Evolutionary conservation across 2,329 filamentous ascomycete genomes (phyloP).

Genomic region (Beauveria pseudobassiana): DNA sequence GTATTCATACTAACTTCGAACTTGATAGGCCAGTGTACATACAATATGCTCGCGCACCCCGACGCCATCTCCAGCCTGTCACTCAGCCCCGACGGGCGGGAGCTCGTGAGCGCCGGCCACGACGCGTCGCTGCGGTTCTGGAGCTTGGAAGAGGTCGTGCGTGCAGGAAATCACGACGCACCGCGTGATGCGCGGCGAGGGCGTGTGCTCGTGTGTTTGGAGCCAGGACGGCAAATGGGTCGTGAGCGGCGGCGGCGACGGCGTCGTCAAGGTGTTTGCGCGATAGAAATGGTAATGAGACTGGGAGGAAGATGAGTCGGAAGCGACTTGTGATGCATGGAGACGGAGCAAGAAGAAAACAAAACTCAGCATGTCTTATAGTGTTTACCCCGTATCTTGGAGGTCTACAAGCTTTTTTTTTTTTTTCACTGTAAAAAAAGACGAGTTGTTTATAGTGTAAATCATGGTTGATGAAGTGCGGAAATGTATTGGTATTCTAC

Average conservation of each 20-base stretch:
- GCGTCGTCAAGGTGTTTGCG: slow-evolving; percentile 87
- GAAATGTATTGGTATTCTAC: background rate
- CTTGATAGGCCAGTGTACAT: slow-evolving; percentile 88
- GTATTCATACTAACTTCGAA: slow-evolving; percentile 12
- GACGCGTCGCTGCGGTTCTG: slow-evolving; percentile 95
- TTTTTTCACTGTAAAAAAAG: slow-evolving; percentile 1
- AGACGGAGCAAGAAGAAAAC: background rate
- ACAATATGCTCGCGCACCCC: slow-evolving; percentile 95
- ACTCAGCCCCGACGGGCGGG: slow-evolving; percentile 84
- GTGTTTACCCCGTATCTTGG: background rate
- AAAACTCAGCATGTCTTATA: slow-evolving; percentile 2
- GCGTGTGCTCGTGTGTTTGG: slow-evolving; percentile 91
- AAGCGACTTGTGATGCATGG: no score
- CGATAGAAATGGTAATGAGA: slow-evolving; percentile 27
- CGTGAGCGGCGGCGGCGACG: slow-evolving; percentile 88
- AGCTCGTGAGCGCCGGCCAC: slow-evolving; percentile 92
- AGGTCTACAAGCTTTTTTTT: slow-evolving; percentile 4
- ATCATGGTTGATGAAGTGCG: slow-evolving; percentile 8
- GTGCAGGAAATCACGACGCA: slow-evolving; percentile 93
- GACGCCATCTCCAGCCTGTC: slow-evolving; percentile 87
- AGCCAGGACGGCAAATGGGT: slow-evolving; percentile 93
- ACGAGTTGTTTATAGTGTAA: slow-evolving; percentile 8
- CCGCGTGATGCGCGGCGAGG: slow-evolving; percentile 90
- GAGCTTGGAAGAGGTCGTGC: slow-evolving; percentile 90
- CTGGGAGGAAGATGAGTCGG: no score